phyloP scores from a whole-genome alignment of 441 rosid species.

The Iberis amara region DNA sequence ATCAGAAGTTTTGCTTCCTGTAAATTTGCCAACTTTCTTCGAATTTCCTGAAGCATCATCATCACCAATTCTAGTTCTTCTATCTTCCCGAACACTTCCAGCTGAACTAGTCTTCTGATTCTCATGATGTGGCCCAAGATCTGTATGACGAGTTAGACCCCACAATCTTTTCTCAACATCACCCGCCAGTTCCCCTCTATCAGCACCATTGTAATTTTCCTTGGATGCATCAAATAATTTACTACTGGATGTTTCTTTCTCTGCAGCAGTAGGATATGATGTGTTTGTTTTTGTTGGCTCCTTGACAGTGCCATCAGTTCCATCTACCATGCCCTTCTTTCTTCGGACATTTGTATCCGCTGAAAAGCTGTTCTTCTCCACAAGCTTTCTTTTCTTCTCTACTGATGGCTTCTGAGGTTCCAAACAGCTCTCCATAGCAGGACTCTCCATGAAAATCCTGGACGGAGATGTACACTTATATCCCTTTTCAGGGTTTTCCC shows the following conservation, averaged over 20 bases:
- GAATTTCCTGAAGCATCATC: slow-evolving; percentile 37
- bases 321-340: slow-evolving; percentile 37
- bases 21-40: slow-evolving; percentile 43
- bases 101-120: slow-evolving; percentile 41
- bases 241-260: slow-evolving; percentile 31
- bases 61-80: slow-evolving; percentile 37
- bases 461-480: slow-evolving; percentile 29
- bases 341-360: slow-evolving; percentile 37
- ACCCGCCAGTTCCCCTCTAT: slow-evolving; percentile 36
- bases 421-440: slow-evolving; percentile 30
- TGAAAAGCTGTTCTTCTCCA: slow-evolving; percentile 41
- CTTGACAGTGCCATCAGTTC: slow-evolving; percentile 29
- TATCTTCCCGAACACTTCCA: slow-evolving; percentile 53
- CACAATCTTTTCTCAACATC: slow-evolving; percentile 40
- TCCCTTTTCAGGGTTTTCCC: slow-evolving; percentile 32
- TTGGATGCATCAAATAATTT: slow-evolving; percentile 34
- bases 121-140: slow-evolving; percentile 38
- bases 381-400: slow-evolving; percentile 41
- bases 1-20: slow-evolving; percentile 40
- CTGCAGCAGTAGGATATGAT: slow-evolving; percentile 33
- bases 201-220: slow-evolving; percentile 34
- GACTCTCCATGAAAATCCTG: slow-evolving; percentile 32
- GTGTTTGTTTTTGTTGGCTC: slow-evolving; percentile 44
- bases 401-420: slow-evolving; percentile 37
- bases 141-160: slow-evolving; percentile 37